Evolutionary conservation across 139 green algal genomes (phyloP), one percentile per base, ranked within the genome.

Genomic region (Eudorina sp.): DNA sequence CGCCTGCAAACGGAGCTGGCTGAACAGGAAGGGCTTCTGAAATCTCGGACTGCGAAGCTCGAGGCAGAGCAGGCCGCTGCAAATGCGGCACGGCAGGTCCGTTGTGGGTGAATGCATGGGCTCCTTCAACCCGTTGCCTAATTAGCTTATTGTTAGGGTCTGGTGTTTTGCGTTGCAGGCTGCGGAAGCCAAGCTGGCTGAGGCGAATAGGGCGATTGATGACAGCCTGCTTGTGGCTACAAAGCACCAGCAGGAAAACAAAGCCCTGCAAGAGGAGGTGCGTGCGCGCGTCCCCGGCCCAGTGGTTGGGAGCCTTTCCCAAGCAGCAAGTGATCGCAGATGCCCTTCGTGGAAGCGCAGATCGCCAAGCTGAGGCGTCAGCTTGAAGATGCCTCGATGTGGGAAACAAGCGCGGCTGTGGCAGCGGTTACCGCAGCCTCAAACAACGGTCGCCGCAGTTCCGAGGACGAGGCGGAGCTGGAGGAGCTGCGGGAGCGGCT

Each of bases 211-310:
- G 68, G 75, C 85, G 62, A 53, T 90, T 3, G 76, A 91, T 25
- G 90, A 91, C 31, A 90, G 88, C 58, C 82, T 92, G 48, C 41
- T 88, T 34, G 73, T 88, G 62, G 87, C 90, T 25, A 75, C 91
- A 16, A 80, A 88, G 62, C 53, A 88, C 68, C 90, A 91, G 81
- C 88, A 93, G 84, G 55, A 88, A 31, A 85, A 85, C 78, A 91
- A 88, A 43, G 78, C 45, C 9, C 58, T 91, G 51, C 69, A 73
- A 27, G 87, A 87, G n/a, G 41, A 88, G 92, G 43, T 89, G 62
- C 51, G 48, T 27, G 45, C 4, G 74, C 62, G 7, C 9, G 14
- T 38, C 38, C 23, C 31, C 4, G 23, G 55, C 23, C 55, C 4
- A 66, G 4, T 82, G 43, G 8, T 82, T 60, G 8, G 21, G 25